Base-by-base conservation (phyloP, 2,329 filamentous ascomycete genomes). In the Tolypocladium pustulatum region DNA sequence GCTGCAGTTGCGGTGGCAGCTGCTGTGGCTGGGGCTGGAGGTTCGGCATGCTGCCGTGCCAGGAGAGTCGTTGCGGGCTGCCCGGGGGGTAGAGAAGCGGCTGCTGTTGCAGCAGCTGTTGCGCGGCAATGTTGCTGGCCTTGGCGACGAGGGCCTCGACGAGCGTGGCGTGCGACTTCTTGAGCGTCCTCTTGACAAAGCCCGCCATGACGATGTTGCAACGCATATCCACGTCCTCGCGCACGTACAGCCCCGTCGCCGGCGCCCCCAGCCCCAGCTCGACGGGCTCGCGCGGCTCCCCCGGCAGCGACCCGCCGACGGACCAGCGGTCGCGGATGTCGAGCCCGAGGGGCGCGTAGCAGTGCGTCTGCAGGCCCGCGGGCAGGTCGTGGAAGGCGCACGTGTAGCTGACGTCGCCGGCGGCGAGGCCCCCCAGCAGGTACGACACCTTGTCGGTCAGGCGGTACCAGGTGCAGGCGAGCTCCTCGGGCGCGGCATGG, bases 111-210 rank as follows among this genome's bases (percentile, higher is more conserved):
- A 1, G 12, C 38, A 2, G 54, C n/a, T 36, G 40, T 1, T 12
- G 27, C 0, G 38, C 27, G 22, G 34, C 46, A 15, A 53, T 32
- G 15, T 1, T 1, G 3, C 4, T 34, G 17, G 66, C 74, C 32
- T 82, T 72, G 9, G 55, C 59, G 20, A 65, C 58, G n/a, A 90
- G 72, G n/a, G 79, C 75, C 4, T 87, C 84, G 2, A 93, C 88
- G 4, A 96, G 78, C 3, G 81, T 77, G 12, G 78, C 80, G 66
- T 95, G 90, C 0, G 89, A 83, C 67, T 88, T 89, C 66, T 89
- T 89, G 53, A 95, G 79, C 17, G 89, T 94, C 73, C 85, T 89
- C 77, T 89, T 92, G 60, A 96, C 88, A 67, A 95, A 95, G 9
- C 76, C 74, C 0, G 85, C 80, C 76, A 94, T 82, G 62, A 94